Conservation (phyloP, 805 yeast genomes). For the Torulaspora quercuum region DNA sequence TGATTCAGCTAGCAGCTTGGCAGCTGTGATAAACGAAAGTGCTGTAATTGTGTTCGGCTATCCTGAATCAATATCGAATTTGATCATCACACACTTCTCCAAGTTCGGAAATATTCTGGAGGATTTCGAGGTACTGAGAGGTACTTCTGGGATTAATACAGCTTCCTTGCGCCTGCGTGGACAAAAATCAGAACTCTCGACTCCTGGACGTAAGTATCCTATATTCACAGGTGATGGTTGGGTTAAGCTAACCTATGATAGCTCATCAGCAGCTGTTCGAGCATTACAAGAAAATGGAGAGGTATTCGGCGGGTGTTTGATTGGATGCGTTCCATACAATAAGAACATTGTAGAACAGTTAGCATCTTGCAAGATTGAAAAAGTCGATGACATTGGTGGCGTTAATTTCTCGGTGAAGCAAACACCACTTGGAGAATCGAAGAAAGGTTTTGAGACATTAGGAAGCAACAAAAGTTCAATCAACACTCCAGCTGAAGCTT, state of each 20-base stretch:
- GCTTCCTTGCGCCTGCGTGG: conserved; percentile 27
- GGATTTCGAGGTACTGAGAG: conserved; percentile 52
- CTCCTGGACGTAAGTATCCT: conserved; percentile 45
- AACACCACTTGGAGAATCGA: conserved; percentile 7
- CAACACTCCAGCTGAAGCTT: neutral
- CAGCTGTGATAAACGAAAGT: conserved; percentile 39
- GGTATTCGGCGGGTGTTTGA: conserved; percentile 58
- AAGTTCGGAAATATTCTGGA: conserved; percentile 80
- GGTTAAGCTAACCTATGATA: conserved; percentile 85
- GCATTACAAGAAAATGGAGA: conserved; percentile 83
- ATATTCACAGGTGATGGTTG: conserved; percentile 83
- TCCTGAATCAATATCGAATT: conserved; percentile 67
- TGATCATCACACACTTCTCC: conserved; percentile 66
- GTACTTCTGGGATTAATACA: conserved; percentile 33
- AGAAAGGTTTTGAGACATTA: neutral
- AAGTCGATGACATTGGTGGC: conserved; percentile 32
- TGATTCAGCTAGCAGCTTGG: conserved; percentile 3
- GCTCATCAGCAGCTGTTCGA: conserved; percentile 68
- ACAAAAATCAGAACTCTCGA: conserved; percentile 10
- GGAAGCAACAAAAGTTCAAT: neutral
- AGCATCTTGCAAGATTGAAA: conserved; percentile 37
- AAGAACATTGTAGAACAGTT: conserved; percentile 59
- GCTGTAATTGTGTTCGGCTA: conserved; percentile 87
- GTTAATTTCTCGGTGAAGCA: conserved; percentile 14
- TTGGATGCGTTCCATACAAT: conserved; percentile 69